Evolutionary conservation across 768 basidiomycete genomes (phyloP).

Genomic region (Basidioascus undulatus): DNA sequence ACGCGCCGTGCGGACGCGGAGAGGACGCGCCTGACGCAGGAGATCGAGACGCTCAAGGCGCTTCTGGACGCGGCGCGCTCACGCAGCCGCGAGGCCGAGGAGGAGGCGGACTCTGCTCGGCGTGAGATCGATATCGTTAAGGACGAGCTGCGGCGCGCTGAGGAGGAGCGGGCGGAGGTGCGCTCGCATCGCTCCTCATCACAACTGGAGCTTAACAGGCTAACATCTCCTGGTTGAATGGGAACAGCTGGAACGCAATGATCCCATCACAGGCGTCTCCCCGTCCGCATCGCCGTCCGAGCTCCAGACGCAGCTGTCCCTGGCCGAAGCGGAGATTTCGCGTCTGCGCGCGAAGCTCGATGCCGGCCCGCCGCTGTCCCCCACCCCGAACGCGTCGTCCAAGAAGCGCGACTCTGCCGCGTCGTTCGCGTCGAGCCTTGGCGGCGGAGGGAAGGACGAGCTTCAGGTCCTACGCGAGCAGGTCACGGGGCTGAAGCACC

Average conservation of each 20-base stretch:
- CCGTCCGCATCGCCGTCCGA: neutral
- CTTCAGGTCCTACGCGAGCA: constrained; percentile 26
- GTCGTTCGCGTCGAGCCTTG: constrained; percentile 15
- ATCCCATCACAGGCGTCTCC: no score
- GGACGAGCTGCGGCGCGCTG: constrained; percentile 12
- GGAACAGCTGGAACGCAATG: no score
- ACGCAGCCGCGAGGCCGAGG: constrained; percentile 11
- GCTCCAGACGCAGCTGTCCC: neutral
- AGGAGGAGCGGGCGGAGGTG: constrained; percentile 8
- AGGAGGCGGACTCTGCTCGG: constrained; percentile 9
- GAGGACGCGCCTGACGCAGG: constrained; percentile 28
- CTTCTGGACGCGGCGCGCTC: constrained; percentile 23
- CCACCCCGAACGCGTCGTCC: neutral
- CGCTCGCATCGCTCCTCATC: no score
- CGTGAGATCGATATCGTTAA: constrained; percentile 6
- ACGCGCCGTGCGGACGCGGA: constrained; percentile 29
- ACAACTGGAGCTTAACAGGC: no score
- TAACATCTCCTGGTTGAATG: no score
- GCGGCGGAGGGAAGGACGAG: constrained; percentile 13
- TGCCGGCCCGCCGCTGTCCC: neutral
- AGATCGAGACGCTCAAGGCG: constrained; percentile 31
- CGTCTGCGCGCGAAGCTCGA: neutral
- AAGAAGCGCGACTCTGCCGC: constrained; percentile 3
- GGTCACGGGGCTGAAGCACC: constrained; percentile 64
- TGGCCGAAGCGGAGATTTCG: neutral